Evolutionary conservation across 2,329 filamentous ascomycete species (phyloP).

Genomic region (Nigrospora sphaerica): DNA sequence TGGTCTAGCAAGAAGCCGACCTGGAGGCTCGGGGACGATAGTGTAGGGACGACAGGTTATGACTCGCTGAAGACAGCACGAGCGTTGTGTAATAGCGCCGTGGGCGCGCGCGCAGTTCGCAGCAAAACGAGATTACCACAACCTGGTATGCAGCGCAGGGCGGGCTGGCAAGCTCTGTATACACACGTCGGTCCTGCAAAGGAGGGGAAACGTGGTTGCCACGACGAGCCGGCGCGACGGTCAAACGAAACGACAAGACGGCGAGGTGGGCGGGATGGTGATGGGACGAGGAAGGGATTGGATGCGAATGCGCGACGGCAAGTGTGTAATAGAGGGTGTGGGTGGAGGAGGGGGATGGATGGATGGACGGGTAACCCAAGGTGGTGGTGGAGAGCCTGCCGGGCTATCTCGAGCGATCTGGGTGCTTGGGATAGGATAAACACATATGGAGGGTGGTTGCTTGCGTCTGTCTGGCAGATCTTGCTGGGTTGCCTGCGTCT

Average conservation of each 20-base stretch:
- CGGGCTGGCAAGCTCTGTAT: too few relatives aligned
- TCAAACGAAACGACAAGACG: constrained; percentile 11
- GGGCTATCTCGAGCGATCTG: constrained; percentile 2
- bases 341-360: constrained; percentile 10
- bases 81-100: neutral
- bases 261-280: constrained; percentile 7
- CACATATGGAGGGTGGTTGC: constrained; percentile 1
- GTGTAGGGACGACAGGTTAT: neutral
- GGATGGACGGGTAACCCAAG: constrained; percentile 20
- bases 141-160: too few relatives aligned
- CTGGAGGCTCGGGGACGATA: neutral
- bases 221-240: constrained; percentile 13
- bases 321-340: constrained; percentile 5
- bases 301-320: constrained; percentile 7
- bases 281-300: constrained; percentile 4
- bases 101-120: neutral
- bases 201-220: constrained; percentile 9
- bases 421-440: constrained; percentile 2
- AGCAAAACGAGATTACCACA: neutral
- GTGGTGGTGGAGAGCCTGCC: constrained; percentile 13
- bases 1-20: neutral
- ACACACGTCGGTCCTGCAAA: neutral
- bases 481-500: constrained; percentile 2
- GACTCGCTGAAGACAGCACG: neutral
- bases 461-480: constrained; percentile 4